Conservation (phyloP, 1,284 basidiomycete species). For the Rhodotorula sp. region DNA sequence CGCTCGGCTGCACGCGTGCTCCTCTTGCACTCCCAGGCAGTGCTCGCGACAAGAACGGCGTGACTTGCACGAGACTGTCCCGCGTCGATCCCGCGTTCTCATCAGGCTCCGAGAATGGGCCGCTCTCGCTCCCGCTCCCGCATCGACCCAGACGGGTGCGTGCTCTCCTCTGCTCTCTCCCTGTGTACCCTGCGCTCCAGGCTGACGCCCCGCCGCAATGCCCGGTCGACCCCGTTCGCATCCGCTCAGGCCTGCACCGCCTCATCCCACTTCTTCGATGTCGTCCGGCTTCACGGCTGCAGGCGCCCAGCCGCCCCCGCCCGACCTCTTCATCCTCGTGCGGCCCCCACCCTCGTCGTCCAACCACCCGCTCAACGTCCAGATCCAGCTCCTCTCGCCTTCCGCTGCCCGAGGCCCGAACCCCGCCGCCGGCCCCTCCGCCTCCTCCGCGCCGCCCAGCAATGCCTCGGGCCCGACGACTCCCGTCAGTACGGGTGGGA, state of each 20-base stretch:
- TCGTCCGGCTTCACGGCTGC: neutral
- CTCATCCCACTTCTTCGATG: neutral
- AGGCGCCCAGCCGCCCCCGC: neutral
- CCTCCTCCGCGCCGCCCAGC: neutral
- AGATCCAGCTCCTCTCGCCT: slow-evolving; percentile 78
- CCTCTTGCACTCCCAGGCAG: too few species aligned
- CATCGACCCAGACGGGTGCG: neutral
- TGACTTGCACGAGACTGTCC: too few species aligned
- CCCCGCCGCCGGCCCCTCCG: neutral
- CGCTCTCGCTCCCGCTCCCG: neutral
- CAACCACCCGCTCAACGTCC: slow-evolving; percentile 86
- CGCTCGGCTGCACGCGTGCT: too few species aligned
- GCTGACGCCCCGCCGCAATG: neutral
- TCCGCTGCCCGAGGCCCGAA: neutral
- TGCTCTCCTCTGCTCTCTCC: neutral
- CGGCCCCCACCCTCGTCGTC: slow-evolving; percentile 78
- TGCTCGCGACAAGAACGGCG: too few species aligned
- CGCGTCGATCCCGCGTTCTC: too few species aligned
- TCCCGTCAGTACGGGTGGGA: too few species aligned
- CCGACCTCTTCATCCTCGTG: slow-evolving; percentile 62
- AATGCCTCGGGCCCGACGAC: neutral
- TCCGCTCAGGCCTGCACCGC: neutral
- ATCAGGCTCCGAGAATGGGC: neutral
- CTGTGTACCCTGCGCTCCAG: neutral
- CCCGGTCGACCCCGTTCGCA: neutral